These are phyloP conservation scores for Postia placenta DNA, from an alignment of 768 basidiomycete species.

Conservation along the genomic window DNA sequence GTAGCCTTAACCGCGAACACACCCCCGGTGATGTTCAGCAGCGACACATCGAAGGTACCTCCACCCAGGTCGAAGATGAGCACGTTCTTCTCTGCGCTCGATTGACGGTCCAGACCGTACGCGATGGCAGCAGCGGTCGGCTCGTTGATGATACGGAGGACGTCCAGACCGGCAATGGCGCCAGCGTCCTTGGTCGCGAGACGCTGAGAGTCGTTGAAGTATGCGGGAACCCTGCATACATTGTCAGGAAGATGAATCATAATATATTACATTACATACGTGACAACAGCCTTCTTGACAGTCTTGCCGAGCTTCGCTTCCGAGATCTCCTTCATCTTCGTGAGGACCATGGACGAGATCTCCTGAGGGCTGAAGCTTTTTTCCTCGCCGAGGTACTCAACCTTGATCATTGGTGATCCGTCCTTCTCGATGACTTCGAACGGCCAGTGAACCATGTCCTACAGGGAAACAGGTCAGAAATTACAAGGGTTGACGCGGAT, in stretches of 20 bases:
- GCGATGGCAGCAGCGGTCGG: conserved; percentile 99
- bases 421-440: conserved; percentile 96
- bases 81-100: conserved; percentile 93
- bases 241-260: neutral
- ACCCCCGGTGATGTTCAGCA: conserved; percentile 95
- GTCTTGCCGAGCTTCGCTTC: conserved; percentile 99
- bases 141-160: conserved; percentile 99
- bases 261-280: conserved; percentile 45
- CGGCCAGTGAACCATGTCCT: conserved; percentile 98
- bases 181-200: conserved; percentile 99
- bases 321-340: conserved; percentile 99
- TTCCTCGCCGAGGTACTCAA: conserved; percentile 89
- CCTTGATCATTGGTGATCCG: conserved; percentile 94
- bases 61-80: conserved; percentile 99
- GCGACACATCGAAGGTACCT: conserved; percentile 99
- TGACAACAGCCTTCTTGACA: conserved; percentile 98
- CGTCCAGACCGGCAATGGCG: conserved; percentile 95
- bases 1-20: conserved; percentile 99
- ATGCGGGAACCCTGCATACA: conserved; percentile 71
- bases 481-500: neutral
- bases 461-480: conserved; percentile 10
- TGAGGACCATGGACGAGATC: conserved; percentile 99
- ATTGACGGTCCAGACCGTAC: conserved; percentile 95
- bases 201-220: conserved; percentile 99
- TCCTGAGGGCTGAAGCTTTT: conserved; percentile 98